phyloP scores from a whole-genome alignment of 768 basidiomycete genomes.

The Suillus tomentosus region DNA sequence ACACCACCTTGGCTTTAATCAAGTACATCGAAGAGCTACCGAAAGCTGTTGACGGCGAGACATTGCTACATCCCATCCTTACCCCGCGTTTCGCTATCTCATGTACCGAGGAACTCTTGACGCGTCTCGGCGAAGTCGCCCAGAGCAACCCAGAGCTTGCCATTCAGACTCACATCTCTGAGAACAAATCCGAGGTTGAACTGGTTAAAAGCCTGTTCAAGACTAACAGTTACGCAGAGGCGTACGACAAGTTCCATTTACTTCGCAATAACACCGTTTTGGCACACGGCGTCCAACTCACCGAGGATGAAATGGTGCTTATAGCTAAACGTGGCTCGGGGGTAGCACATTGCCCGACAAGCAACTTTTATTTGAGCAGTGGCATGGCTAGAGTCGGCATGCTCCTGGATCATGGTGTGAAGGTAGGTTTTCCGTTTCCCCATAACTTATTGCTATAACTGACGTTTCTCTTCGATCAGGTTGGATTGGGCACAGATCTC shows the following conservation, averaged over 20 bases:
- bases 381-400: slow-evolving; percentile 80
- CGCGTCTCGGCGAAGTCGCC: slow-evolving; percentile 62
- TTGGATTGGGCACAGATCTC: slow-evolving; percentile 93
- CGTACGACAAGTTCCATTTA: slow-evolving; percentile 81
- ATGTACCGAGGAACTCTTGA: slow-evolving; percentile 73
- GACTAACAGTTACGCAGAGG: slow-evolving; percentile 66
- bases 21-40: slow-evolving; percentile 64
- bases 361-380: slow-evolving; percentile 89
- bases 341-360: slow-evolving; percentile 91
- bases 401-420: slow-evolving; percentile 83
- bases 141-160: slow-evolving; percentile 57
- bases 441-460: slow-evolving; percentile 12
- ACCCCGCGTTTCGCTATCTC: slow-evolving; percentile 97
- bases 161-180: slow-evolving; percentile 93
- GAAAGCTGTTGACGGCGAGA: slow-evolving; percentile 36
- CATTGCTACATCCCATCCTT: slow-evolving; percentile 84
- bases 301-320: slow-evolving; percentile 69
- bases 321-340: slow-evolving; percentile 69
- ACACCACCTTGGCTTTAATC: slow-evolving; percentile 65
- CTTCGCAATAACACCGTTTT: slow-evolving; percentile 81
- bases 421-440: slow-evolving; percentile 48
- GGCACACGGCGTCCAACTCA: slow-evolving; percentile 85
- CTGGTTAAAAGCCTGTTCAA: slow-evolving; percentile 71
- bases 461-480: slow-evolving; percentile 44
- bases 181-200: slow-evolving; percentile 74